Evolutionary conservation across 2,329 filamentous ascomycete genomes (phyloP), one percentile per base, ranked within the genome.

Genomic region (Lecanicillium sp.): DNA sequence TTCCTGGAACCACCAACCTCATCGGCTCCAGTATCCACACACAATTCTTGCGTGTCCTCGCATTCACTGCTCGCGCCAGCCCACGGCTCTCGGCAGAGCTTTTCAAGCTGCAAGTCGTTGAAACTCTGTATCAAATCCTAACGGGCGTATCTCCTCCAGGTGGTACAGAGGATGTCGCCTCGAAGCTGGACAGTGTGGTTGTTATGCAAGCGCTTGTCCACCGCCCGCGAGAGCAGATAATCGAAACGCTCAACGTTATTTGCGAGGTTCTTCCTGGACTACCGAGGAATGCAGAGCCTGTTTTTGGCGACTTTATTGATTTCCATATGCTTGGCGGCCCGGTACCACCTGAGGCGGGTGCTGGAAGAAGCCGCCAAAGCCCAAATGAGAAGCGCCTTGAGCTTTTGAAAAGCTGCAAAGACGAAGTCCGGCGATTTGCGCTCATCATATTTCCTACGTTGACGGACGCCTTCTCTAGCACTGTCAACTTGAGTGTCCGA

Each of bases 171-270:
- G 81, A 90, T 57, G 77, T 87, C 41, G 84, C 81, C 20, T 83
- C 78, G 28, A 95, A 94, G 62, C 83, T 97, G 47, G 90, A 97
- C 61, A 95, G 88, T 55, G 90, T 97, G 40, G 78, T 98, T 33
- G 92, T 98, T 53, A 98, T 98, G 94, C 92, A 98, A 64, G 88
- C 94, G 28, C 72, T 98, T 46, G 95, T 98, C 37, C 92, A 97
- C 56, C 81, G 90, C 29, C 92, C 92, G 6, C 81, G 89, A 41
- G 94, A 98, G 49, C 92, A 98, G 61, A 86, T 98, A 14, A 92
- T 90, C 50, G 92, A 98, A 66, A 96, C 94, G 2, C 74, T 98
- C 46, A 97, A 97, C 57, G 88, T 98, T 46, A 88, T 98, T 47
- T 96, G 92, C 65, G 92, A 98, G 64, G 70, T 98, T 20, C 72